These are phyloP conservation scores for Butyriboletus loyo DNA, from an alignment of 768 basidiomycete genomes.

Conservation along the genomic window DNA sequence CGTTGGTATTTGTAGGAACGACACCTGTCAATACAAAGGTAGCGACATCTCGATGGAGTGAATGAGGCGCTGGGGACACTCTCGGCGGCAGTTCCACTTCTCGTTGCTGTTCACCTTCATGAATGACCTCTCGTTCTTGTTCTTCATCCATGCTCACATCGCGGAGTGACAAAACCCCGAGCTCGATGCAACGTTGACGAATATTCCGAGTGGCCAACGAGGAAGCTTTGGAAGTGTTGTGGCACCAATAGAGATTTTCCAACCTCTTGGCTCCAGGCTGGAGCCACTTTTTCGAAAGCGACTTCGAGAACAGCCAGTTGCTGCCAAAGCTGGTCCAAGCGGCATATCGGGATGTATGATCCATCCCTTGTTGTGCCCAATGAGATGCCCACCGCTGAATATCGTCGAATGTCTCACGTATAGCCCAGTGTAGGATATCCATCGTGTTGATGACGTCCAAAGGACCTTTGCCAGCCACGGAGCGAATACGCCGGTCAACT, in stretches of 20 bases:
- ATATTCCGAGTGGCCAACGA: conserved; percentile 2
- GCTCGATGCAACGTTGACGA: conserved; percentile 11
- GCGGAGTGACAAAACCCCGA: conserved; percentile 13
- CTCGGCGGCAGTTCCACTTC: conserved; percentile 37
- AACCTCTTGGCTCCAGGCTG: conserved; percentile 39
- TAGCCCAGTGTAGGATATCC: conserved; percentile 45
- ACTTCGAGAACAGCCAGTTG: neutral
- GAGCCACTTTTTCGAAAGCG: conserved; percentile 32
- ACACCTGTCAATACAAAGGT: conserved; percentile 30
- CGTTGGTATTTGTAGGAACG: conserved; percentile 11
- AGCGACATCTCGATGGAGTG: conserved; percentile 18
- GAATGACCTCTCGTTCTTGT: conserved; percentile 47
- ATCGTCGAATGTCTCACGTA: conserved; percentile 42
- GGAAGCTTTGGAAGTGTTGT: neutral
- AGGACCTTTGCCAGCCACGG: conserved; percentile 10
- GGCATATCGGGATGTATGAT: conserved; percentile 31
- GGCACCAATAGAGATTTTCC: conserved; percentile 33
- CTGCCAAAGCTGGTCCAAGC: conserved; percentile 21
- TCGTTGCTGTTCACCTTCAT: conserved; percentile 43
- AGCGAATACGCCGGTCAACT: conserved; percentile 38
- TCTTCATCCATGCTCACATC: conserved; percentile 41
- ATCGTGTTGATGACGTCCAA: conserved; percentile 8
- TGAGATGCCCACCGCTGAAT: conserved; percentile 39
- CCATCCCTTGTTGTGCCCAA: conserved; percentile 45
- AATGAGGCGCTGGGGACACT: conserved; percentile 22